A percentile compares a stretch with the other conserved stretches of the same genome.
Evolutionary conservation across 1,139 yeast genomes (phyloP).

Genomic region (Suhomyces yuchorum): DNA sequence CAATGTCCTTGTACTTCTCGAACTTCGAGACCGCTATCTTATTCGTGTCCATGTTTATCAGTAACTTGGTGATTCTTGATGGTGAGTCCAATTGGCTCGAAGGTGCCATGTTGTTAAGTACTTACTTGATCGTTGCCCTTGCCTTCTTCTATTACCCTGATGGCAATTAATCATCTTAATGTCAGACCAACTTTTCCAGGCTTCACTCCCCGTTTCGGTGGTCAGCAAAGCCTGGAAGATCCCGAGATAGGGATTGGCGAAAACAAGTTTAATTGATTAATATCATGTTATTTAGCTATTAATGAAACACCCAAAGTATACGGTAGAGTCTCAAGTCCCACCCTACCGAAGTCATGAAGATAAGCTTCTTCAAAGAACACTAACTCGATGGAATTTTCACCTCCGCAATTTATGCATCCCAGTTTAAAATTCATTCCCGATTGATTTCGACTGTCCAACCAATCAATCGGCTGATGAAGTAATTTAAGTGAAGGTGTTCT

Average conservation of each 20-base stretch:
- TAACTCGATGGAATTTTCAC: not conserved
- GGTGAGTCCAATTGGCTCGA: constrained; percentile 98
- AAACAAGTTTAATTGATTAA: not conserved
- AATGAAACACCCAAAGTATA: not conserved
- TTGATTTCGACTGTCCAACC: too few species aligned
- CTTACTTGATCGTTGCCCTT: constrained; percentile 82
- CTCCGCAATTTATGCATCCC: not conserved
- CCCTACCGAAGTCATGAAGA: too few species aligned
- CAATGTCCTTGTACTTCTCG: constrained; percentile 90
- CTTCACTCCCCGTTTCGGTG: not conserved
- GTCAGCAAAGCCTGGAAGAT: not conserved
- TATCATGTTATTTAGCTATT: not conserved
- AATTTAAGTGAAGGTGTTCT: too few species aligned
- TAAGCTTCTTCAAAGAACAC: too few species aligned
- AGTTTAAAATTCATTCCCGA: too few species aligned
- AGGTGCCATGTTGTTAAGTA: constrained; percentile 87
- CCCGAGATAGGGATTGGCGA: not conserved
- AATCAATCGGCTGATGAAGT: too few species aligned
- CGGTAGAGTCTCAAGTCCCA: not conserved
- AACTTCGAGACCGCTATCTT: constrained; percentile 92
- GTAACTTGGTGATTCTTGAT: constrained; percentile 84
- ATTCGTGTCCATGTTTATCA: constrained; percentile 83
- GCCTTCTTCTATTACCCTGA: constrained; percentile 86
- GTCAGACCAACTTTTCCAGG: not conserved
- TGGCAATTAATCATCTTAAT: constrained; percentile 5